Evolutionary conservation across 305 asterid genomes (phyloP), one percentile per base, ranked within the genome.

Genomic region (Solanum hybrid): DNA sequence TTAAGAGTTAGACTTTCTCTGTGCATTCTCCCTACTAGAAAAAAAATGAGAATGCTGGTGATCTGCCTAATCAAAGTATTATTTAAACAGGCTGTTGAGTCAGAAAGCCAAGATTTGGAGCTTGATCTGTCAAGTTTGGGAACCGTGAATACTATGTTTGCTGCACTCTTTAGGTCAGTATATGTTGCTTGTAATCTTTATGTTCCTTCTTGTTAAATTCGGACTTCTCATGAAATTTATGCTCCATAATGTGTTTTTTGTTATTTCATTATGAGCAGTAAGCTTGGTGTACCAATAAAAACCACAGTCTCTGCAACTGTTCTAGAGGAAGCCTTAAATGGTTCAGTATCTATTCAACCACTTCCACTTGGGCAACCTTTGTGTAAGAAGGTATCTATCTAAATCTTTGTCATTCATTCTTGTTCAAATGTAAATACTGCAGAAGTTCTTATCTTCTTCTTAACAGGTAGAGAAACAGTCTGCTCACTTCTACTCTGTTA

Each of bases 41-140:
- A 35, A 4, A 77, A 81, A 27, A 27, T 42, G 87, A 42, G 37
- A 27, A 27, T 42, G 10, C n/a, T 82, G 87, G 26, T 82, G 40
- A n/a, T 82, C 27, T 42, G 26, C 87, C 72, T 82, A 82, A 82
- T 82, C 24, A 0, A 46, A 27, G 40, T 82, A 46, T 8, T 42
- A 42, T 17, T 82, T 51, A 2, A 84, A 89, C 94, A 96, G 99
- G 99, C 98, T 51, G 98, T 97, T 93, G 99, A 96, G 92, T 92
- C 98, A 46, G 98, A 96, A 92, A 92, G 93, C 91, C 98, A 95
- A 91, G 99, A 96, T 27, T 93, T 97, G 91, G 99, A 97, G 93
- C 93, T 96, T 88, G 99, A 97, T 90, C 98, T 97, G 92, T 97
- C 99, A 89, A 97, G 97, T 93, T 93, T 97, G 91, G 99, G 99